Evolutionary conservation across 345 rosid genomes (phyloP).

Genomic region (Rhizophora apiculata): DNA sequence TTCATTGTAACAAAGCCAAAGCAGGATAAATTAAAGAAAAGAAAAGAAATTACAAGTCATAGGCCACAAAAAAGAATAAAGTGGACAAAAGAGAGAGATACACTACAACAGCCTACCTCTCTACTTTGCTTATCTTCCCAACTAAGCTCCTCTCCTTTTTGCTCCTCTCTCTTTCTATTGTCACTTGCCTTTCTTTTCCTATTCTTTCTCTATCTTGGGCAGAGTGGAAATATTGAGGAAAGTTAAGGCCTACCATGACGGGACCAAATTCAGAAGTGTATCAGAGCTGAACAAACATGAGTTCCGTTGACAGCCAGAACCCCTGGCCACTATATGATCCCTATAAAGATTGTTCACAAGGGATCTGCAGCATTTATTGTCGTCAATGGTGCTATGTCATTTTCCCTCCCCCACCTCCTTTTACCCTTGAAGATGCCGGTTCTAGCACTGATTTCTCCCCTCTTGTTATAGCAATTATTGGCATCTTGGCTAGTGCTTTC

Average conservation of each 20-base stretch:
- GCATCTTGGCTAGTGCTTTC: conserved; percentile 69
- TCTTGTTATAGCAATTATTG: conserved; percentile 69
- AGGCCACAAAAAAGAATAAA: conserved; percentile 14
- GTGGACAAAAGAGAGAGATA: conserved; percentile 22
- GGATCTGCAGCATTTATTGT: conserved; percentile 77
- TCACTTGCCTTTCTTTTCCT: background rate
- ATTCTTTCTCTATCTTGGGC: background rate
- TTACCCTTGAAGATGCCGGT: conserved; percentile 28
- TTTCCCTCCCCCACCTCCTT: conserved; percentile 82
- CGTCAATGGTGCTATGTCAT: conserved; percentile 82
- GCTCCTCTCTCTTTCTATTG: conserved; percentile 11
- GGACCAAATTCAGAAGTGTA: conserved; percentile 6
- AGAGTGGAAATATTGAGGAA: background rate
- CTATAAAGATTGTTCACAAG: conserved; percentile 76
- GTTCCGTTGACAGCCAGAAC: conserved; percentile 35
- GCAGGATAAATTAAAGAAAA: background rate
- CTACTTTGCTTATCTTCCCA: conserved; percentile 40
- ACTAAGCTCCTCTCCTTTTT: conserved; percentile 22
- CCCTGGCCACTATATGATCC: conserved; percentile 49
- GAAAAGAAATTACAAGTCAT: conserved; percentile 5
- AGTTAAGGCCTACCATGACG: background rate
- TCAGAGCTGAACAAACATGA: conserved; percentile 27
- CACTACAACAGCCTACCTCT: conserved; percentile 24
- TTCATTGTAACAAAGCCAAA: background rate
- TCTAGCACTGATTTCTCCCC: conserved; percentile 59